Evolutionary conservation across 2,329 filamentous ascomycete species (phyloP).

Genomic region (Nothopassalora personata): DNA sequence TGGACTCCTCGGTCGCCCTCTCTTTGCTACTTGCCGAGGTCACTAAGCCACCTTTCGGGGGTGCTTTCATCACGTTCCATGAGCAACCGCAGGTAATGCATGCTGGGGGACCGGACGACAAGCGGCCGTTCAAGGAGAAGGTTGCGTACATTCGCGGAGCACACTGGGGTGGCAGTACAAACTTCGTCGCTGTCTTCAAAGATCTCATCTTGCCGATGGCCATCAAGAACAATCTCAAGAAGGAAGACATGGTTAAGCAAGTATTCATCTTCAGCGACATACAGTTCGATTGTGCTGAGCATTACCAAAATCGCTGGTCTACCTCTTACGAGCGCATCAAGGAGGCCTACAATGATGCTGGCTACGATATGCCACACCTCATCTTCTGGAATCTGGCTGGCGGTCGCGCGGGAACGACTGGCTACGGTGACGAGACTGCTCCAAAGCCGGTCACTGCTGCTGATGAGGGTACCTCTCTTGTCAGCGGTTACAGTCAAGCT

Average conservation of each 20-base stretch:
- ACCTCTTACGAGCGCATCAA: conserved; percentile 50
- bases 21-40: conserved; percentile 53
- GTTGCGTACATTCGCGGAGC: conserved; percentile 29
- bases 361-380: conserved; percentile 56
- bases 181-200: conserved; percentile 53
- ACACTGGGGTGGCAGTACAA: conserved; percentile 44
- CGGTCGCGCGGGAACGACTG: conserved; percentile 23
- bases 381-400: conserved; percentile 57
- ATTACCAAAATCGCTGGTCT: conserved; percentile 32
- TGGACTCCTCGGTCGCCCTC: conserved; percentile 53
- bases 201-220: conserved; percentile 53
- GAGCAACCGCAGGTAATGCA: conserved; percentile 37
- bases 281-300: conserved; percentile 49
- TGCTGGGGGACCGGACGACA: conserved; percentile 36
- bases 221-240: conserved; percentile 44
- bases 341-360: conserved; percentile 41
- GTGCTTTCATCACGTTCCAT: conserved; percentile 53
- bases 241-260: conserved; percentile 57
- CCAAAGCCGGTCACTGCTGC: conserved; percentile 48
- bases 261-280: conserved; percentile 59
- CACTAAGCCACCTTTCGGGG: conserved; percentile 49
- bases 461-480: conserved; percentile 44
- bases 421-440: conserved; percentile 27
- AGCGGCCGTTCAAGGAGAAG: conserved; percentile 41
- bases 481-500: conserved; percentile 54